Percentiles rank a stretch among this genome's conserved stretches.
phyloP scores from a whole-genome alignment of 1,284 basidiomycete species.

The Megacollybia platyphylla region DNA sequence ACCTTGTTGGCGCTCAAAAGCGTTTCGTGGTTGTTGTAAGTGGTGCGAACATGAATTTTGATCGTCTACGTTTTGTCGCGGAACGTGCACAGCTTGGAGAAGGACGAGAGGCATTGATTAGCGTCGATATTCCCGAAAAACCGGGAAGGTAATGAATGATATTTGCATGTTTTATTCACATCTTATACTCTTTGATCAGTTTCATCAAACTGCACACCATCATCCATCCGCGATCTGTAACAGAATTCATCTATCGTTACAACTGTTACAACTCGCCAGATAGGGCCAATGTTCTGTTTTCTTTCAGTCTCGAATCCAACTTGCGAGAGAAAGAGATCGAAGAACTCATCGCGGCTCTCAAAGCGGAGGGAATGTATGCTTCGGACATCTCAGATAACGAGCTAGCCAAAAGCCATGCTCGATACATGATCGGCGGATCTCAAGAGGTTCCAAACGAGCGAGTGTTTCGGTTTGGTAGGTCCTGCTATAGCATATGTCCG shows the following conservation, averaged over 20 bases:
- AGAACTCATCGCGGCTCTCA: constrained; percentile 50
- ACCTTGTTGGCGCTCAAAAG: constrained; percentile 73
- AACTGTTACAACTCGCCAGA: constrained; percentile 32
- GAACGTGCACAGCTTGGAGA: constrained; percentile 97
- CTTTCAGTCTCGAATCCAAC: constrained; percentile 72
- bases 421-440: constrained; percentile 90
- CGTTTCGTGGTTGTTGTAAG: constrained; percentile 87
- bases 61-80: constrained; percentile 89
- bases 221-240: constrained; percentile 86
- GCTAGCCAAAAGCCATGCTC: constrained; percentile 87
- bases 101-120: constrained; percentile 85
- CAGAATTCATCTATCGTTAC: constrained; percentile 96
- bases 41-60: constrained; percentile 99
- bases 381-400: constrained; percentile 92
- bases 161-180: background rate
- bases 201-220: constrained; percentile 81
- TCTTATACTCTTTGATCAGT: constrained; percentile 25
- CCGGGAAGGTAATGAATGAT: constrained; percentile 66
- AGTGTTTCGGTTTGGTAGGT: constrained; percentile 85
- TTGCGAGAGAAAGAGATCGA: constrained; percentile 58
- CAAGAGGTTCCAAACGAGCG: constrained; percentile 74
- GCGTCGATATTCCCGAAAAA: constrained; percentile 86
- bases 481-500: background rate
- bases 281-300: constrained; percentile 79
- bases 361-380: constrained; percentile 65